Evolutionary conservation across 2,329 filamentous ascomycete genomes (phyloP), one percentile per base, ranked within the genome.

Genomic region (Claviceps fusiformis): DNA sequence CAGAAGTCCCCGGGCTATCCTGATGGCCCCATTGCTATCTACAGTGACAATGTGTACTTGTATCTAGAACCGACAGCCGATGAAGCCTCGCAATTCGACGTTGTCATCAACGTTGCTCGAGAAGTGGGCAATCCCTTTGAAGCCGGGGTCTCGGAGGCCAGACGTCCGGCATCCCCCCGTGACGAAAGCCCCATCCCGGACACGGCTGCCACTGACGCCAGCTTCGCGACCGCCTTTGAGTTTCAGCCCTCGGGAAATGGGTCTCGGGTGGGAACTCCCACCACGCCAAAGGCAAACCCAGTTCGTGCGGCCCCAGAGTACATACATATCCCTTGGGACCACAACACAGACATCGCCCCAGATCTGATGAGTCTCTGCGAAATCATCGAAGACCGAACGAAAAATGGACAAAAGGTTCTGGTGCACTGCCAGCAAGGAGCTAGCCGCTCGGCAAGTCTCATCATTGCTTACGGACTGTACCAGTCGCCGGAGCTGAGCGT

Each of bases 391-490:
- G 79, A 82, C 44, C 79, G 83, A 57, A 84, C 85, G 0, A 81
- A 79, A 60, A 78, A 86, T 59, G 85, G 86, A 50, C 92, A 92
- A 71, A 86, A 82, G 61, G 85, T 95, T 15, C 75, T 95, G 33
- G 77, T 95, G 11, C 88, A 95, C 65, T 95, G 88, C 65, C 89
- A 93, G 64, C 89, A 91, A 66, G 88, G 88, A 62, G 88, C 89
- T 10, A 92, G 87, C 64, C 82, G 88, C 59, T 93, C 89, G 9
- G 88, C 88, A 39, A 92, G 87, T 70, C 72, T 95, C 59, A 90
- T 95, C 57, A 91, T 95, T 52, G 88, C 88, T 24, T 95, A 92
- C 59, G 88, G 87, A 47, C 72, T 95, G 56, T 93, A 87, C 68
- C 85, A 85, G 65, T 86, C 89, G 57, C 87, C 87, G 1, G 78